A percentile compares a stretch with the other conserved stretches of the same genome.
phyloP scores from a whole-genome alignment of 257 asterid species.

The Buddleja alternifolia region DNA sequence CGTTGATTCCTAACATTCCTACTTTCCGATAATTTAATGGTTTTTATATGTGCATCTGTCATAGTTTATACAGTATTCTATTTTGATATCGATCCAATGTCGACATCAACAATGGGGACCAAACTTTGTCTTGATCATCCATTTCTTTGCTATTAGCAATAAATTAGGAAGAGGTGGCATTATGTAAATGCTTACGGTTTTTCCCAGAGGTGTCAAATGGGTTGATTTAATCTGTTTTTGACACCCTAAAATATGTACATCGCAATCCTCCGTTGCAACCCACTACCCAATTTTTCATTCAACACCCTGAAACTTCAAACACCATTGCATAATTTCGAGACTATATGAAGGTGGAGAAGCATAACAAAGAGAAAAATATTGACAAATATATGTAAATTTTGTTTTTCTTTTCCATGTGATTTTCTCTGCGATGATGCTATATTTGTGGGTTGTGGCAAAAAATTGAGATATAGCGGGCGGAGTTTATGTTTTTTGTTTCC shows the following conservation, averaged over 20 bases:
- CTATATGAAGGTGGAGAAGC: neutral
- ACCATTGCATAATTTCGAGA: neutral
- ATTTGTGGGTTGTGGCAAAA: neutral
- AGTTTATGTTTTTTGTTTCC: neutral
- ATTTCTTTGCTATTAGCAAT: conserved; percentile 28
- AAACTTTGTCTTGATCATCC: conserved; percentile 32
- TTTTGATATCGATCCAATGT: conserved; percentile 27
- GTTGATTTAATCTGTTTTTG: neutral
- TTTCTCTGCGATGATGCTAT: no score
- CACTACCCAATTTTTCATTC: neutral
- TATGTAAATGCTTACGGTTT: conserved; percentile 10
- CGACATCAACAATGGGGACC: conserved; percentile 42
- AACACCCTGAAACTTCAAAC: neutral
- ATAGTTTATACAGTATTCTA: neutral
- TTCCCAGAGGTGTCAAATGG: conserved; percentile 22
- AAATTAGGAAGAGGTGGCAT: conserved; percentile 17
- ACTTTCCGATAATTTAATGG: conserved; percentile 33
- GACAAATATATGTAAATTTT: neutral
- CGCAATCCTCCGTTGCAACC: no score
- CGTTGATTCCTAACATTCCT: no score
- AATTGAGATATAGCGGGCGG: neutral
- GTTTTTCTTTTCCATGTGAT: no score
- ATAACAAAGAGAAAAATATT: neutral
- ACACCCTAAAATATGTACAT: no score
- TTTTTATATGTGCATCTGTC: conserved; percentile 16